Evolutionary conservation across 1,284 basidiomycete genomes (phyloP).

Genomic region (Trametes versicolor): DNA sequence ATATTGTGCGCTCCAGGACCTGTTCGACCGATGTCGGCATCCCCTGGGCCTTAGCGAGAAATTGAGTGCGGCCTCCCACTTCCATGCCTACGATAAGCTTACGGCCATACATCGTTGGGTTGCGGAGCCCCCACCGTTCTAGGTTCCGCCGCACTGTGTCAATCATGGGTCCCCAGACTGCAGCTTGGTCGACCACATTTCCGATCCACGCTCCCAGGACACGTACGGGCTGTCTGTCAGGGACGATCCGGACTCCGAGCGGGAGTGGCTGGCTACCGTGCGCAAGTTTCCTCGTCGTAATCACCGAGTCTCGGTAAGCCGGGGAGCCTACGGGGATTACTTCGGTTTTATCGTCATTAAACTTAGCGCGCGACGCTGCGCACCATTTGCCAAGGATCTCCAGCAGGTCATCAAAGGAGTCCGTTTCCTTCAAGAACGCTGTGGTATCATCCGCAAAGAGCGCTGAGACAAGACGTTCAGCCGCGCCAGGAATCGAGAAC

Average conservation of each 20-base stretch:
- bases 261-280: background rate
- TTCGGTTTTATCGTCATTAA: conserved; percentile 12
- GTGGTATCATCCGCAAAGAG: conserved; percentile 18
- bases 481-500: conserved; percentile 23
- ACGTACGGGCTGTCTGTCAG: conserved; percentile 35
- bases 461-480: background rate
- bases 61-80: conserved; percentile 14
- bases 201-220: conserved; percentile 44
- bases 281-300: background rate
- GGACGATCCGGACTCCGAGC: conserved; percentile 20
- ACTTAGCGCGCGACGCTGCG: too few species aligned
- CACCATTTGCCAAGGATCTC: background rate
- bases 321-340: background rate
- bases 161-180: conserved; percentile 36
- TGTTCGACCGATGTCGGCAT: conserved; percentile 34
- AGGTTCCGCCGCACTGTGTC: conserved; percentile 30
- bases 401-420: background rate
- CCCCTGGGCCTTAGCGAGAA: conserved; percentile 35
- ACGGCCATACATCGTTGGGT: conserved; percentile 34
- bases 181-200: conserved; percentile 25
- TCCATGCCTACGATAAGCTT: conserved; percentile 35
- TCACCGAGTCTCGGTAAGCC: background rate
- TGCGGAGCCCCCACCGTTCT: conserved; percentile 28
- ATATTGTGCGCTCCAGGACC: background rate
- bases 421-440: background rate